A percentile compares a stretch with the other conserved stretches of the same genome.
Evolutionary conservation across 495 filamentous ascomycete genomes (phyloP).

Genomic region (Hamigera avellanea): DNA sequence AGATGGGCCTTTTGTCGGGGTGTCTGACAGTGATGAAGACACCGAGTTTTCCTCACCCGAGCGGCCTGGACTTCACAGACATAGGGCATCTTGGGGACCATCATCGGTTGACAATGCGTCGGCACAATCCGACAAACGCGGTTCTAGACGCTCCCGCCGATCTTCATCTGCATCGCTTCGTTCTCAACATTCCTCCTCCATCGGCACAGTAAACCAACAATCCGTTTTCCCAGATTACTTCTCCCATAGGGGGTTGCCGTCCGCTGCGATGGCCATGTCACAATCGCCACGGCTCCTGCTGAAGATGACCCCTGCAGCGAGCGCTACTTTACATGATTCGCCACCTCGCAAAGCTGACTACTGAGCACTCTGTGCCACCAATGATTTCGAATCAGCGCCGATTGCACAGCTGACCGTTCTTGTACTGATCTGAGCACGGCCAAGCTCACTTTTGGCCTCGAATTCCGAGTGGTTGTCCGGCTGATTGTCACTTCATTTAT

Average conservation of each 20-base stretch:
- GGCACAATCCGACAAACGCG: neutral
- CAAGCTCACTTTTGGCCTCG: no score
- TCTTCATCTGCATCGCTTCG: neutral
- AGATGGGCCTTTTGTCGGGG: slow-evolving; percentile 7
- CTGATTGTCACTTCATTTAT: no score
- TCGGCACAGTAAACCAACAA: neutral
- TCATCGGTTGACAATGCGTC: slow-evolving; percentile 3
- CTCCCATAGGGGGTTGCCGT: neutral
- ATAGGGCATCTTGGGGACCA: slow-evolving; percentile 11
- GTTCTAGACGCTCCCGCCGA: neutral
- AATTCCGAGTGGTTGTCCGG: no score
- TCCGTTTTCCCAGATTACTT: neutral
- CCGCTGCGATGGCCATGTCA: neutral
- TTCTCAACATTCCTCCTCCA: neutral
- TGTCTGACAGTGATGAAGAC: slow-evolving; percentile 18
- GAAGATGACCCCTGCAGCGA: neutral
- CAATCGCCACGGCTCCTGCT: neutral
- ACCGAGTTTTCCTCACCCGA: slow-evolving; percentile 2
- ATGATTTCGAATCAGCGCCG: no score
- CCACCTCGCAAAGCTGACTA: no score
- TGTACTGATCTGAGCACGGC: no score
- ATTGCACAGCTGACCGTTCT: no score
- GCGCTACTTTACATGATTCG: neutral
- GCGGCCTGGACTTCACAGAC: neutral
- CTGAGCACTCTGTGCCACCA: no score